Conservation (phyloP, 2,329 filamentous ascomycete species). For the Xylariales sp. region DNA sequence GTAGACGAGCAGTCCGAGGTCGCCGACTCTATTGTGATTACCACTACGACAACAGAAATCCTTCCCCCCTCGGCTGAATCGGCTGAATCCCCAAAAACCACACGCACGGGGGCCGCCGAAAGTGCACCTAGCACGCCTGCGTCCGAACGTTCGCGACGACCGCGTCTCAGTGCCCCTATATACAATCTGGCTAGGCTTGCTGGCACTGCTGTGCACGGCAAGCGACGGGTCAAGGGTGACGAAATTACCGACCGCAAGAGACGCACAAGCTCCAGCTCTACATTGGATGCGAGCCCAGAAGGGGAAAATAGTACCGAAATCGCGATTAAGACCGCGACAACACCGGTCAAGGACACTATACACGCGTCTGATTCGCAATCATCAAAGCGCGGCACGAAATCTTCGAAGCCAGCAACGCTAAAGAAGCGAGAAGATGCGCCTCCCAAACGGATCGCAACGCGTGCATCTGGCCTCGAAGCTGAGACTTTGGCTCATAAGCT, state of each 20-base stretch:
- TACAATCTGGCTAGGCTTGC: slow-evolving; percentile 75
- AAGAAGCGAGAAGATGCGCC: slow-evolving; percentile 48
- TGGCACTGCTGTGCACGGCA: slow-evolving; percentile 71
- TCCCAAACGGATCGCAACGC: slow-evolving; percentile 57
- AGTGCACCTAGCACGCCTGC: slow-evolving; percentile 45
- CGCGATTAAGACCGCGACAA: slow-evolving; percentile 35
- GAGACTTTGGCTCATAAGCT: slow-evolving; percentile 60
- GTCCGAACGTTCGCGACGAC: slow-evolving; percentile 64
- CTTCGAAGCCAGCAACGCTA: slow-evolving; percentile 50
- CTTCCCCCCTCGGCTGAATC: slow-evolving; percentile 20
- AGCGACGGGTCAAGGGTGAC: slow-evolving; percentile 65
- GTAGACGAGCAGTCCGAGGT: slow-evolving; percentile 40
- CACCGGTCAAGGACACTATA: slow-evolving; percentile 47
- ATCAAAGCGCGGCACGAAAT: slow-evolving; percentile 54
- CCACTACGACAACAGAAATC: slow-evolving; percentile 35
- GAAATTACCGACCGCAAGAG: slow-evolving; percentile 58
- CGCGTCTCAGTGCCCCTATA: slow-evolving; percentile 65
- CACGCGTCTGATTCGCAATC: slow-evolving; percentile 61
- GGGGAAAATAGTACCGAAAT: slow-evolving; percentile 43
- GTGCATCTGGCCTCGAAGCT: slow-evolving; percentile 57
- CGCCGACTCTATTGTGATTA: slow-evolving; percentile 46
- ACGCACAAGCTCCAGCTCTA: slow-evolving; percentile 59
- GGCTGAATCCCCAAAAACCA: slow-evolving; percentile 19
- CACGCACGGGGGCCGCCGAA: slow-evolving; percentile 37
- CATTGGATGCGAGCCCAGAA: slow-evolving; percentile 47